A percentile compares a stretch with the other conserved stretches of the same genome.
Conservation (phyloP, 441 rosid species). For the Rhodomyrtus psidioides region DNA sequence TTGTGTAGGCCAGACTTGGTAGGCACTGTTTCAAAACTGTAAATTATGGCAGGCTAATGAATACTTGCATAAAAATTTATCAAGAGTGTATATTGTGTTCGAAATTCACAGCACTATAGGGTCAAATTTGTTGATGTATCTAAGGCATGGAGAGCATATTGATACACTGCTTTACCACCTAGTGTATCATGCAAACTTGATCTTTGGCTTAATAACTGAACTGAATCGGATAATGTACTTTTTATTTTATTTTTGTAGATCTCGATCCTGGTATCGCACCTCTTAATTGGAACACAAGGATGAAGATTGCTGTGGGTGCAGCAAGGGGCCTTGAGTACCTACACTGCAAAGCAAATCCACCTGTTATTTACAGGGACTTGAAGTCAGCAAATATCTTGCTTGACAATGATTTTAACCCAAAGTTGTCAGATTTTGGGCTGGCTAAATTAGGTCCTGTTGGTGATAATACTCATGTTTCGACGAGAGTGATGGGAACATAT, state of each 20-base stretch:
- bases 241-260: conserved; percentile 30
- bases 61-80: not conserved
- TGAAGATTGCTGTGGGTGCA: conserved; percentile 63
- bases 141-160: not conserved
- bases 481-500: conserved; percentile 76
- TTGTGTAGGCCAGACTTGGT: not conserved
- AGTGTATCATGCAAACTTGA: not conserved
- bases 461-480: conserved; percentile 65
- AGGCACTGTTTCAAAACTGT: not conserved
- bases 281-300: conserved; percentile 50
- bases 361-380: conserved; percentile 64
- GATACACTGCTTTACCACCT: not conserved
- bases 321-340: conserved; percentile 64
- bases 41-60: not conserved
- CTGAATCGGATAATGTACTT: not conserved
- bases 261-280: conserved; percentile 30
- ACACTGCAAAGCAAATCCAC: conserved; percentile 66
- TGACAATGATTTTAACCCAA: conserved; percentile 50
- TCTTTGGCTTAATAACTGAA: not conserved
- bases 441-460: conserved; percentile 75
- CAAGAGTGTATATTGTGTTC: not conserved
- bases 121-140: not conserved
- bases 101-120: not conserved
- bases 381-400: conserved; percentile 63
- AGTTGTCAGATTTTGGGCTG: conserved; percentile 62